Evolutionary conservation across 768 basidiomycete genomes (phyloP).

Genomic region (Lactifluus hygrophoroides): DNA sequence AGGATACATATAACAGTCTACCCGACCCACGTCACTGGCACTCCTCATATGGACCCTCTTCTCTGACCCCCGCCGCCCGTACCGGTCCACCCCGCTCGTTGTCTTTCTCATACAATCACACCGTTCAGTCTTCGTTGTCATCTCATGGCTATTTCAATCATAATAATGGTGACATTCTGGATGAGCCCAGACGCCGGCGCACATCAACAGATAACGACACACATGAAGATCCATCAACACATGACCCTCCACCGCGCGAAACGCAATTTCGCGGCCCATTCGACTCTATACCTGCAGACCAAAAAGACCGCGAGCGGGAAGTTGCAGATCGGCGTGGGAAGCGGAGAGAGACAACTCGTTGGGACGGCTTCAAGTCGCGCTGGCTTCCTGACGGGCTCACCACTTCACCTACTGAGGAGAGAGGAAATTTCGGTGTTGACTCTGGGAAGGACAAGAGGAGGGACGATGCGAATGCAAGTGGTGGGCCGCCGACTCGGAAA

Average conservation of each 20-base stretch:
- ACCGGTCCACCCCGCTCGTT: constrained; percentile 16
- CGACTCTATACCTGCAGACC: constrained; percentile 35
- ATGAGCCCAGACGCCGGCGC: constrained; percentile 26
- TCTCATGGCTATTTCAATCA: constrained; percentile 6
- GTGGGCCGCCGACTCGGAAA: not conserved
- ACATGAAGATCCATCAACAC: constrained; percentile 25
- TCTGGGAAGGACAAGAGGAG: constrained; percentile 23
- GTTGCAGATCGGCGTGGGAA: constrained; percentile 46
- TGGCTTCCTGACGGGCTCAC: constrained; percentile 47
- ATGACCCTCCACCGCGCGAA: constrained; percentile 30
- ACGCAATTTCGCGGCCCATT: constrained; percentile 56
- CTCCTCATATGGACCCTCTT: not conserved
- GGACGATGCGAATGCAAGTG: not conserved
- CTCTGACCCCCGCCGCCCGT: constrained; percentile 11
- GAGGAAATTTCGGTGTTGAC: constrained; percentile 33
- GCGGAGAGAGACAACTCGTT: constrained; percentile 35
- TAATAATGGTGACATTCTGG: constrained; percentile 25
- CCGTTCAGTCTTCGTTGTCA: constrained; percentile 3
- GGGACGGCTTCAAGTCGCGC: constrained; percentile 35
- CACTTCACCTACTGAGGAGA: constrained; percentile 38
- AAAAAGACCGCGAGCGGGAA: constrained; percentile 34
- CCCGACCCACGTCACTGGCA: not conserved
- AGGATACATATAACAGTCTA: not conserved
- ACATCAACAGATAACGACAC: constrained; percentile 23
- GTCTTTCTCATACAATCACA: constrained; percentile 3